Percentiles rank a stretch among this genome's conserved stretches.
These are phyloP conservation scores for Sextonia rubra DNA, from an alignment of 164 flowering plant genomes.

Conservation along the genomic window DNA sequence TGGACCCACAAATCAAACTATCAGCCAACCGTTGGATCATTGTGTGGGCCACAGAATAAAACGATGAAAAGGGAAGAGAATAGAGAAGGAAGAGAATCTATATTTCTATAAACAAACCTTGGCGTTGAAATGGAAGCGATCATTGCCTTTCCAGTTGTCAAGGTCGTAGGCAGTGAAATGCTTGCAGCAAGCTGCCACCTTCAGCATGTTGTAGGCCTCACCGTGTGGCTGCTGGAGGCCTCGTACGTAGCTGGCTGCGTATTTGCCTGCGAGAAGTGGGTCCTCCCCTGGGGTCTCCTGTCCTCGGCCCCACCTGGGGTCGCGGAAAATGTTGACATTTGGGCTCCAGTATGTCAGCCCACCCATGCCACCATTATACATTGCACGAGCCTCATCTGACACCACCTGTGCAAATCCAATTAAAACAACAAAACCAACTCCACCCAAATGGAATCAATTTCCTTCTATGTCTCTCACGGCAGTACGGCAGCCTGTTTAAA, in stretches of 20 bases:
- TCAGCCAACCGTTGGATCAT: no score
- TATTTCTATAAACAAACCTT: conserved; percentile 28
- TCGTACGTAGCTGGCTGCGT: conserved; percentile 68
- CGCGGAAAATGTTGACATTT: conserved; percentile 78
- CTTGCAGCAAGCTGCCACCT: conserved; percentile 92
- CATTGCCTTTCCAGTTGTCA: conserved; percentile 86
- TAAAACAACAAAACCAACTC: neutral
- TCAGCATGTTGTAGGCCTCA: conserved; percentile 43
- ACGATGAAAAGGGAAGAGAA: no score
- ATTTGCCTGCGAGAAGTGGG: conserved; percentile 59
- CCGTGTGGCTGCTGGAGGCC: conserved; percentile 65
- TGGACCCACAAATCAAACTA: neutral
- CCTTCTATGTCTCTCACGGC: neutral
- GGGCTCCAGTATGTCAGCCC: conserved; percentile 97
- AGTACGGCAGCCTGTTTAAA: no score
- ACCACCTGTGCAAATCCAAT: conserved; percentile 53
- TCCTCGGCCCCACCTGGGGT: conserved; percentile 97
- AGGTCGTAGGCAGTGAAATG: conserved; percentile 94
- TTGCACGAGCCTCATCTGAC: conserved; percentile 87
- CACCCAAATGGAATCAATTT: neutral
- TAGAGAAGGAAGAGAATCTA: no score
- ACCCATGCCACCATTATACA: conserved; percentile 79
- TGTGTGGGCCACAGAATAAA: no score
- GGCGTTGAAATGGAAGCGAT: conserved; percentile 89
- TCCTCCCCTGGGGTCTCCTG: conserved; percentile 99